A percentile compares a stretch with the other conserved stretches of the same genome.
These are phyloP conservation scores for Guadua angustifolia DNA, from an alignment of 176 grass and related monocot genomes.

Conservation along the genomic window DNA sequence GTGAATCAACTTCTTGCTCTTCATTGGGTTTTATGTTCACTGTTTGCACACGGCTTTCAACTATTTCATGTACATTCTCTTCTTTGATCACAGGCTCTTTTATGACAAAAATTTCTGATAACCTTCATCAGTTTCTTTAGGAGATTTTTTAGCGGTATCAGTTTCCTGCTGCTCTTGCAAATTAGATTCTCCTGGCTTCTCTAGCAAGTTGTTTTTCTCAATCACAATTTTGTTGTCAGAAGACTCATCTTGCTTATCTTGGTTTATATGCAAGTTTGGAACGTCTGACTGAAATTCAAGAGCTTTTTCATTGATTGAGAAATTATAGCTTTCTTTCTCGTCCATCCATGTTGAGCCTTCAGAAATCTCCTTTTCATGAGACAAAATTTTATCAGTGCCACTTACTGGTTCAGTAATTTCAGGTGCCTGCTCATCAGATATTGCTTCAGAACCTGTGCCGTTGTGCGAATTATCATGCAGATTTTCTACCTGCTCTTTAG, in stretches of 20 bases:
- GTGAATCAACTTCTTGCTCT: conserved; percentile 38
- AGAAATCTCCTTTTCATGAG: conserved; percentile 43
- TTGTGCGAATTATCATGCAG: conserved; percentile 34
- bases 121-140: conserved; percentile 40
- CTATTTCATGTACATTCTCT: conserved; percentile 38
- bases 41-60: conserved; percentile 36
- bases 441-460: conserved; percentile 41
- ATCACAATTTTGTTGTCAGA: conserved; percentile 26
- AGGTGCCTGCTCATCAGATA: conserved; percentile 21
- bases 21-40: conserved; percentile 34
- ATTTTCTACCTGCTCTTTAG: conserved; percentile 30
- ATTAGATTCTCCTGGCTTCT: conserved; percentile 34
- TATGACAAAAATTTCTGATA: conserved; percentile 22
- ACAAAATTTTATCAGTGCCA: conserved; percentile 34
- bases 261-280: conserved; percentile 33
- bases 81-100: conserved; percentile 39
- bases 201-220: conserved; percentile 30
- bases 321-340: conserved; percentile 29
- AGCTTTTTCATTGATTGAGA: conserved; percentile 35
- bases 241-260: conserved; percentile 47
- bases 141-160: conserved; percentile 23
- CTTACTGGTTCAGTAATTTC: conserved; percentile 46
- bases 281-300: conserved; percentile 24
- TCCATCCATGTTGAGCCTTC: conserved; percentile 23
- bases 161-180: conserved; percentile 38